Conservation (phyloP, 2,329 filamentous ascomycete species). For the Monosporascus ibericus region DNA sequence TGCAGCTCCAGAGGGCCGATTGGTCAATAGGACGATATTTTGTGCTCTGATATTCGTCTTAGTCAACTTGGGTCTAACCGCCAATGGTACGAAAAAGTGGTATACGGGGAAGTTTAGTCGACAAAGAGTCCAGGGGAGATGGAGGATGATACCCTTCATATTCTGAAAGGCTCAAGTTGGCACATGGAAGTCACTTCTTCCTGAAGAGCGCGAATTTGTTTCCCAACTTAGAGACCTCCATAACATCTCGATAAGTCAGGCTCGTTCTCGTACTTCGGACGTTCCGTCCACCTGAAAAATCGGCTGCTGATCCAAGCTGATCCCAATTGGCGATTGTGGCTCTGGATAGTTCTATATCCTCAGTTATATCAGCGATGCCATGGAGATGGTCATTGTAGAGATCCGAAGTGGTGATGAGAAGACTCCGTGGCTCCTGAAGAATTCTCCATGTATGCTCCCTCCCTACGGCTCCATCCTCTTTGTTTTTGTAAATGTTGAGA, state of each 20-base stretch:
- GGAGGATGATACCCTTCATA: slow-evolving; percentile 71
- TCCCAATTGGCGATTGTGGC: slow-evolving; percentile 67
- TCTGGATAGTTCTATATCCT: slow-evolving; percentile 59
- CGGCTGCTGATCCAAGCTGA: slow-evolving; percentile 47
- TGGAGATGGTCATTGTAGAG: slow-evolving; percentile 70
- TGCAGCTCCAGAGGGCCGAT: slow-evolving; percentile 60
- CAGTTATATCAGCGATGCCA: slow-evolving; percentile 61
- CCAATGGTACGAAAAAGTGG: slow-evolving; percentile 71
- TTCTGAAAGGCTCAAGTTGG: slow-evolving; percentile 35
- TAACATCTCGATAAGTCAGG: slow-evolving; percentile 79
- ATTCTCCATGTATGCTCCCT: slow-evolving; percentile 49
- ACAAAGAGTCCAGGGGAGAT: slow-evolving; percentile 55
- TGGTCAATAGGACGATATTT: slow-evolving; percentile 68
- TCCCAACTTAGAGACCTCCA: slow-evolving; percentile 71
- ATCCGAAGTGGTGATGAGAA: slow-evolving; percentile 64
- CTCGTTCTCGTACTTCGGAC: slow-evolving; percentile 59
- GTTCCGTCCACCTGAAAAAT: slow-evolving; percentile 46
- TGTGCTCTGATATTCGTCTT: slow-evolving; percentile 67
- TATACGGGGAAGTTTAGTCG: slow-evolving; percentile 69
- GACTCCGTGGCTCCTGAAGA: slow-evolving; percentile 76
- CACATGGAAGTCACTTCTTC: slow-evolving; percentile 27
- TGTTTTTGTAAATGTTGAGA: slow-evolving; percentile 67
- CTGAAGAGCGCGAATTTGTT: slow-evolving; percentile 54
- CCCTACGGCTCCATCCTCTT: slow-evolving; percentile 52
- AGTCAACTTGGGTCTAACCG: slow-evolving; percentile 77